phyloP scores from a whole-genome alignment of 805 yeast genomes.

The Yarrowia divulgata region DNA sequence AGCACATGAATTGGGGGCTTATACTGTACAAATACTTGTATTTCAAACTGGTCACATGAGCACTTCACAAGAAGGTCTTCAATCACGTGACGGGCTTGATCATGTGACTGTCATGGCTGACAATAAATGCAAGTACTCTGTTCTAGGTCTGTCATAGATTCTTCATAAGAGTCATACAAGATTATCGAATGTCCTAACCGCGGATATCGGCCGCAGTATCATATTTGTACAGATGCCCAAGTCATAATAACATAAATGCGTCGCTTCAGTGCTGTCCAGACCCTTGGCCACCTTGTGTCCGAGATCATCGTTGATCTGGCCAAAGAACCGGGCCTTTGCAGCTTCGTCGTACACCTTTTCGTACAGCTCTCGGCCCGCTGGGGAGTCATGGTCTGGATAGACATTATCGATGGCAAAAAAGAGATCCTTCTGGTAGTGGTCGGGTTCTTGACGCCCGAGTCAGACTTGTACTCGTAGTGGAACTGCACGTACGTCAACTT shows the following conservation, averaged over 20 bases:
- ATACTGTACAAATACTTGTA: too few species aligned
- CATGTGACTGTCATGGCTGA: too few species aligned
- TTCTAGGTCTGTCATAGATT: too few species aligned
- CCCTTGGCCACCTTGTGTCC: constrained; percentile 39
- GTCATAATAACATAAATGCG: not conserved
- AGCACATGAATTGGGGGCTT: too few species aligned
- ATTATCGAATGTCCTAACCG: too few species aligned
- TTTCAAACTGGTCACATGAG: too few species aligned
- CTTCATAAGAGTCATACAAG: too few species aligned
- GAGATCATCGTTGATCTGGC: constrained; percentile 29
- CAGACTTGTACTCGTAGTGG: constrained; percentile 69
- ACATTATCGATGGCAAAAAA: constrained; percentile 77
- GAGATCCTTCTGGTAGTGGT: constrained; percentile 79
- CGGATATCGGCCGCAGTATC: too few species aligned
- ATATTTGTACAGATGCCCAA: too few species aligned
- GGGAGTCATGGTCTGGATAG: constrained; percentile 84
- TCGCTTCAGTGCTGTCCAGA: not conserved
- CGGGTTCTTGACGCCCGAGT: constrained; percentile 75
- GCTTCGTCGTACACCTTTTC: constrained; percentile 35
- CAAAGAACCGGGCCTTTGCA: constrained; percentile 34
- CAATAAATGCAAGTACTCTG: too few species aligned
- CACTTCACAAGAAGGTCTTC: too few species aligned
- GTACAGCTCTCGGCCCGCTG: constrained; percentile 68
- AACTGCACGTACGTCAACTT: constrained; percentile 82
- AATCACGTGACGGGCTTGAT: too few species aligned